Conservation (phyloP, 176 grass and related monocot genomes). For the Ensete glaucum region DNA sequence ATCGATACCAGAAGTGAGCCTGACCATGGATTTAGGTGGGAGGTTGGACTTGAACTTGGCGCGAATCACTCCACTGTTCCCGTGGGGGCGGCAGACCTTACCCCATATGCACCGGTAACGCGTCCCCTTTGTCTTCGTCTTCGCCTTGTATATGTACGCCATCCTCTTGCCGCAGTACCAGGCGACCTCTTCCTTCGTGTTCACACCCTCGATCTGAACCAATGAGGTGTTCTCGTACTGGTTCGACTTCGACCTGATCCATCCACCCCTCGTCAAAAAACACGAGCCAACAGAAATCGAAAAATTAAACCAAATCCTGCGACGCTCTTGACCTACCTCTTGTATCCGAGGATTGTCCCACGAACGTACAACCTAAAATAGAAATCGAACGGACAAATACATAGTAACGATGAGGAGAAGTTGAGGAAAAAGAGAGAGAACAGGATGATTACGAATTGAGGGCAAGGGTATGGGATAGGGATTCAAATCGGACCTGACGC, state of each 20-base stretch:
- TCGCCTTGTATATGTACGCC: slow-evolving; percentile 9
- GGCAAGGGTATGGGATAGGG: neutral
- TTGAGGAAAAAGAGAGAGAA: too few relatives aligned
- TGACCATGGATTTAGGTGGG: slow-evolving; percentile 7
- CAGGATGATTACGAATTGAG: neutral
- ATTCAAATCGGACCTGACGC: neutral
- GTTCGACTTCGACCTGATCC: slow-evolving; percentile 12
- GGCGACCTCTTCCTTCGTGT: slow-evolving; percentile 10
- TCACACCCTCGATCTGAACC: slow-evolving; percentile 14
- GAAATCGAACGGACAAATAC: too few relatives aligned
- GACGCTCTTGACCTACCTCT: neutral
- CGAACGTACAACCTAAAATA: slow-evolving; percentile 6
- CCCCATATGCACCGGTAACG: slow-evolving; percentile 10
- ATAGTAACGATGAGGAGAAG: neutral
- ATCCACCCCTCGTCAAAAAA: neutral
- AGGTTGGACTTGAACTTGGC: slow-evolving; percentile 12
- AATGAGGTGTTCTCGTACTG: slow-evolving; percentile 11
- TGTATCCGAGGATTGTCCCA: slow-evolving; percentile 8
- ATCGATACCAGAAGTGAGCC: neutral
- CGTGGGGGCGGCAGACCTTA: slow-evolving; percentile 10
- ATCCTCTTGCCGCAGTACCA: slow-evolving; percentile 14
- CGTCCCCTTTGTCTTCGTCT: slow-evolving; percentile 3
- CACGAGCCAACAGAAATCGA: neutral
- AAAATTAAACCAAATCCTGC: neutral
- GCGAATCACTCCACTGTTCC: slow-evolving; percentile 10